Evolutionary conservation across 2,329 filamentous ascomycete genomes (phyloP).

Genomic region (Fusarium decemcellulare): DNA sequence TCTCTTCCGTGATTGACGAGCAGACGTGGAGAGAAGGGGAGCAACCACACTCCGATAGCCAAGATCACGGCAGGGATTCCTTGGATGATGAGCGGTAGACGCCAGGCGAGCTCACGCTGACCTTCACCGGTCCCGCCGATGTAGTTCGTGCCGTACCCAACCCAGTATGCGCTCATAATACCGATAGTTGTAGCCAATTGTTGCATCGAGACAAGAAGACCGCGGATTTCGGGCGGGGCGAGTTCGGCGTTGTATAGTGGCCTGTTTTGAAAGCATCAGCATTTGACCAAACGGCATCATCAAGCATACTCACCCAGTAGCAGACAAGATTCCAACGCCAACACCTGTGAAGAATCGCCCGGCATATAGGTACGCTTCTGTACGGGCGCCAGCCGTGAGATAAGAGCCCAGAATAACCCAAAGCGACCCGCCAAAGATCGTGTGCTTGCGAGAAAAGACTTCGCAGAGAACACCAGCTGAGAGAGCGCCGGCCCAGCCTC

Average conservation of each 20-base stretch:
- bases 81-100: constrained; percentile 61
- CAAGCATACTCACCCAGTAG: too few relatives aligned
- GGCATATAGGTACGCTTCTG: constrained; percentile 58
- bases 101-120: constrained; percentile 57
- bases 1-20: too few relatives aligned
- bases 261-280: too few relatives aligned
- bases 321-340: too few relatives aligned
- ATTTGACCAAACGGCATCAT: too few relatives aligned
- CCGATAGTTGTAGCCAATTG: constrained; percentile 59
- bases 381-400: constrained; percentile 57
- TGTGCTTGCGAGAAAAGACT: constrained; percentile 63
- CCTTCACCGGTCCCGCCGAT: constrained; percentile 60
- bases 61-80: constrained; percentile 64
- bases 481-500: constrained; percentile 61
- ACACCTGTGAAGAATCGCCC: constrained; percentile 44
- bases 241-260: constrained; percentile 65
- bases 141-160: constrained; percentile 59
- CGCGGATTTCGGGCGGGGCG: constrained; percentile 74
- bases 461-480: constrained; percentile 62
- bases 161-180: constrained; percentile 65
- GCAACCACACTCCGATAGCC: constrained; percentile 80
- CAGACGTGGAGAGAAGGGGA: constrained; percentile 81
- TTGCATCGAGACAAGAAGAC: constrained; percentile 75
- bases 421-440: constrained; percentile 62
- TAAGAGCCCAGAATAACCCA: constrained; percentile 62